Base-by-base conservation (phyloP, 768 basidiomycete species). In the Cubamyces lactineus region DNA sequence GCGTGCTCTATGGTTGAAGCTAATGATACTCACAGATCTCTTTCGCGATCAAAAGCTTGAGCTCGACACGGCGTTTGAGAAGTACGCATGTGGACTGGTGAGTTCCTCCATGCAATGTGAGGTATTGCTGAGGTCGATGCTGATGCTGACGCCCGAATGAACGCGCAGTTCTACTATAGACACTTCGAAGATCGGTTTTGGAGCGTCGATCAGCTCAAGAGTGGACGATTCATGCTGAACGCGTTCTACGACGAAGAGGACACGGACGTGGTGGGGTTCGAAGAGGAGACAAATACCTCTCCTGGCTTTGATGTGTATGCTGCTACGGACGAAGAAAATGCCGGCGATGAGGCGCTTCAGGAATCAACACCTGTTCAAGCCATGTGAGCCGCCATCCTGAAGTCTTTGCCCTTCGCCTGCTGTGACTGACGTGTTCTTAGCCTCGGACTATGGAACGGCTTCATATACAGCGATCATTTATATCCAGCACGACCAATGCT, bases 381-480 rank as follows among this genome's bases (percentile, higher is more conserved):
- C 16, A 9, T 43, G 42, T 43, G 2, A 43, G 42, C 9, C 9
- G 34, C 5, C 15, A 5, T 16, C n/a, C n/a, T 43, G n/a, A n/a
- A n/a, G n/a, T n/a, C n/a, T n/a, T n/a, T n/a, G n/a, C n/a, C n/a
- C n/a, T n/a, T n/a, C n/a, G n/a, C n/a, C n/a, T n/a, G n/a, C 42
- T 43, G 17, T 5, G 19, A 43, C 42, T 43, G n/a, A n/a, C n/a
- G n/a, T 12, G 9, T 12, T 11, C 3, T n/a, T n/a, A 59, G 58
- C 11, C n/a, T 53, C 5, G 58, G 58, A 2, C 24, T 21, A 26
- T 59, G 58, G 58, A 52, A 59, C 26, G 58, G 58, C 5, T 59
- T 59, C 43, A 17, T 43, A 19, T 59, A 45, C 6, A 41, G 38
- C 1, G 42, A 45, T 24, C 2, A 3, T 2, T 12, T 11, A 7